phyloP scores from a whole-genome alignment of 208 protist genomes.

The Trypanosomatidae sp. region DNA sequence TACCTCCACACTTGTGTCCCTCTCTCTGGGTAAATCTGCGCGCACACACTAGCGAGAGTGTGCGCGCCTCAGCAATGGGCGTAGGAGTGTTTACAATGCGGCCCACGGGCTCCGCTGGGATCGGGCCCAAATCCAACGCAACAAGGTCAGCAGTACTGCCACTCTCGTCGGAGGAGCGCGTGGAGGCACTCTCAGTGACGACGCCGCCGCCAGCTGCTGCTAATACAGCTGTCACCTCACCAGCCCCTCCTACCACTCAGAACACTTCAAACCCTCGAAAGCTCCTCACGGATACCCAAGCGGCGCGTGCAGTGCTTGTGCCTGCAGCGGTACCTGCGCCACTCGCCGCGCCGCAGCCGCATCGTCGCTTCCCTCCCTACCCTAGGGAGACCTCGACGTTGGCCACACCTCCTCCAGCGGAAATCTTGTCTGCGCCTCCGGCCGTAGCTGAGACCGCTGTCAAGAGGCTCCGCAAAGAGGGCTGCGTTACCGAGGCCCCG shows the following conservation, averaged over 20 bases:
- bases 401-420: not conserved
- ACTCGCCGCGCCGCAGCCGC: not conserved
- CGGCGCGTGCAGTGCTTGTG: not conserved
- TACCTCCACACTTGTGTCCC: not conserved
- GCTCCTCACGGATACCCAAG: conserved; percentile 9
- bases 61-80: conserved; percentile 4
- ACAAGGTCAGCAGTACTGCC: not conserved
- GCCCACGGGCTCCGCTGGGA: not conserved
- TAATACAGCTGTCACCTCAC: not conserved
- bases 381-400: not conserved
- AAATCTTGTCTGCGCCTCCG: conserved; percentile 1
- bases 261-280: conserved; percentile 24
- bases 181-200: not conserved
- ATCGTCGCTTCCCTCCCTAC: not conserved
- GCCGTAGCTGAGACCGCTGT: conserved; percentile 4
- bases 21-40: not conserved
- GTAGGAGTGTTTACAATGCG: not conserved
- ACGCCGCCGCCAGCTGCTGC: not conserved
- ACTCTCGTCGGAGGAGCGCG: conserved; percentile 10
- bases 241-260: conserved; percentile 14
- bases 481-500: not conserved
- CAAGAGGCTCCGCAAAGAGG: conserved; percentile 1
- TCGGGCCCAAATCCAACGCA: not conserved
- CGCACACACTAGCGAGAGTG: not conserved
- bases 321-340: not conserved